phyloP scores from a whole-genome alignment of 2,329 filamentous ascomycete species.

The Meredithiella fracta region DNA sequence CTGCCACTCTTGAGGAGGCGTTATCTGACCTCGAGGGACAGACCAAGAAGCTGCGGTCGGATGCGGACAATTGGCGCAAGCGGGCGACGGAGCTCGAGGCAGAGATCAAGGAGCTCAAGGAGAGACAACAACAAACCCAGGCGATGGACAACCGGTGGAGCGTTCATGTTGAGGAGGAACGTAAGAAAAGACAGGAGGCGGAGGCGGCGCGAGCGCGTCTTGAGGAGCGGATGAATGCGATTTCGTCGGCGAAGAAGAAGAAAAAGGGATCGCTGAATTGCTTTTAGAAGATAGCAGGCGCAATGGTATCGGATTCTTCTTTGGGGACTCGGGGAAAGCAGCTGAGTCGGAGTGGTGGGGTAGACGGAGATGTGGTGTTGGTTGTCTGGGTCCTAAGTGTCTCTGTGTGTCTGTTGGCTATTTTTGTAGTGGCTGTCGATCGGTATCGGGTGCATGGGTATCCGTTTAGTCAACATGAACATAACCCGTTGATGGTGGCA shows the following conservation, averaged over 20 bases:
- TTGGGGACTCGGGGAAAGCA: neutral
- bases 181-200: slow-evolving; percentile 77
- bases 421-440: neutral
- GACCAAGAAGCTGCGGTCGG: slow-evolving; percentile 77
- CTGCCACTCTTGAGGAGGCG: slow-evolving; percentile 85
- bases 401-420: neutral
- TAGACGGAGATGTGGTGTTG: neutral
- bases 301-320: slow-evolving; percentile 4
- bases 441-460: slow-evolving; percentile 10
- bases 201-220: slow-evolving; percentile 78
- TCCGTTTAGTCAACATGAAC: slow-evolving; percentile 13
- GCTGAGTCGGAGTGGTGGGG: no score
- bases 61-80: slow-evolving; percentile 81
- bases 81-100: slow-evolving; percentile 61
- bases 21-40: slow-evolving; percentile 85
- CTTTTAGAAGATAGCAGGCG: slow-evolving; percentile 46
- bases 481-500: slow-evolving; percentile 1
- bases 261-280: slow-evolving; percentile 93
- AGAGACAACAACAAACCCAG: slow-evolving; percentile 28
- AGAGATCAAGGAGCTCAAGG: slow-evolving; percentile 51
- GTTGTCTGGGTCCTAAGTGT: neutral
- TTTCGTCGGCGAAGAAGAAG: slow-evolving; percentile 83
- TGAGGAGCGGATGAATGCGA: slow-evolving; percentile 85
- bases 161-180: slow-evolving; percentile 89
- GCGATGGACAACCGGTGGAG: slow-evolving; percentile 45